Evolutionary conservation across 768 basidiomycete species (phyloP), one percentile per base, ranked within the genome.

Genomic region (Daedaleopsis nitida): DNA sequence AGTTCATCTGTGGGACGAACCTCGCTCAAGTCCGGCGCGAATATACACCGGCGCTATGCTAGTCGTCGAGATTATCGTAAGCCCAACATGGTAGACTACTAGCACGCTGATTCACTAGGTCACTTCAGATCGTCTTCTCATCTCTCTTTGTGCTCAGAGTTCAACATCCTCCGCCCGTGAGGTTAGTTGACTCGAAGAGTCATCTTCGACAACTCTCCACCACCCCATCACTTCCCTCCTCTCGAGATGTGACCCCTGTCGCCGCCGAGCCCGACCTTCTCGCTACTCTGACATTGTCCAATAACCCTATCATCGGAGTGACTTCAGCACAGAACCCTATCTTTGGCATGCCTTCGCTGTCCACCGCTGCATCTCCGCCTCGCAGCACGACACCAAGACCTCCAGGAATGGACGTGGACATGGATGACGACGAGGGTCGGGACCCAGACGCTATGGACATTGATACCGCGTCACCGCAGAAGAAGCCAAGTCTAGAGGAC

Each of bases 311-410:
- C 21, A 73, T 86, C 6, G 17, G 58, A 48, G 23, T 76, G 34
- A 48, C 63, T 19, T 32, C 59, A 42, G 17, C 39, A 16, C 21
- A 58, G 0, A 76, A 76, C 37, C 90, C 87, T 14, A 75, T 92
- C 42, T 93, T 93, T 65, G 91, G 91, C 5, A 67, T 83, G 8
- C 82, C 91, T 5, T 93, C 91, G 1, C 74, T 91, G 32, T 69
- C 76, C 16, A 68, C 71, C 14, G 64, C 70, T 14, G 24, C 57
- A 16, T 32, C 57, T 17, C 58, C 60, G 5, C 49, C 55, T 8
- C 58, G 39, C 14, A 57, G 42, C 47, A 23, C 34, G 1, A 24
- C 59, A 2, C 53, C 67, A 32, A 51, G 52, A 3, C 62, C 59
- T 1, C 57, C 62, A 14, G 56, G 56, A 10, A 52, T 66, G 66